Base-by-base conservation (phyloP, 805 yeast genomes). In the Yamadazyma scolyti region DNA sequence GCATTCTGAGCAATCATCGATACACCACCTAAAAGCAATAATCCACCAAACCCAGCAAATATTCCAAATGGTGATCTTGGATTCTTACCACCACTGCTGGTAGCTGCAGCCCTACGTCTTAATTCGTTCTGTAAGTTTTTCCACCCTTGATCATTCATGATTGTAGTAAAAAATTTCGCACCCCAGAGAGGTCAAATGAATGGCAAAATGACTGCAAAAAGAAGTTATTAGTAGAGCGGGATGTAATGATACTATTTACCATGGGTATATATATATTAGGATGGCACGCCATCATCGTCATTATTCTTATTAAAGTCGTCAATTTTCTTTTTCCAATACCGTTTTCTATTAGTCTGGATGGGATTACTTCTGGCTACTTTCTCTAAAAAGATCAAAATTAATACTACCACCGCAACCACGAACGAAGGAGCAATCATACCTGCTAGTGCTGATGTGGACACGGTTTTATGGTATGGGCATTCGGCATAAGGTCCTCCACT, bases 261-360 rank as follows among this genome's bases (percentile, higher is more conserved):
- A 8, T 19, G 20, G 20, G 7, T 19, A 19, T 19, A 19, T 19
- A 8, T 19, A 10, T 19, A 9, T 19, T 50, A 87, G 2, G 87
- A 75, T 9, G 97, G 96, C 6, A 86, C 90, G 4, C 96, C 96
- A 54, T 89, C 96, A 43, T 74, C 78, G 36, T 83, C 93, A 28
- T 75, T 59, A 40, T 75, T 74, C 19, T 78, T 64, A 36, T 69
- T 69, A 41, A 75, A 75, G 29, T 74, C 74, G 20, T 73, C 54
- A 6, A 79, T 50, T 30, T 66, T 70, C 44, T 71, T 75, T 80
- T 90, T 64, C 72, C 72, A 66, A 33, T 61, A 79, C 37, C 77
- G 68, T 37, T 72, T 78, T 42, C 84, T 68, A 48, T 81, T 82
- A 33, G 73, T 74, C 43, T 78, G 85, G 13, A 88, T 71, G 1